Conservation (phyloP, 2,329 filamentous ascomycete genomes). For the Mycosphaerella arachidis region DNA sequence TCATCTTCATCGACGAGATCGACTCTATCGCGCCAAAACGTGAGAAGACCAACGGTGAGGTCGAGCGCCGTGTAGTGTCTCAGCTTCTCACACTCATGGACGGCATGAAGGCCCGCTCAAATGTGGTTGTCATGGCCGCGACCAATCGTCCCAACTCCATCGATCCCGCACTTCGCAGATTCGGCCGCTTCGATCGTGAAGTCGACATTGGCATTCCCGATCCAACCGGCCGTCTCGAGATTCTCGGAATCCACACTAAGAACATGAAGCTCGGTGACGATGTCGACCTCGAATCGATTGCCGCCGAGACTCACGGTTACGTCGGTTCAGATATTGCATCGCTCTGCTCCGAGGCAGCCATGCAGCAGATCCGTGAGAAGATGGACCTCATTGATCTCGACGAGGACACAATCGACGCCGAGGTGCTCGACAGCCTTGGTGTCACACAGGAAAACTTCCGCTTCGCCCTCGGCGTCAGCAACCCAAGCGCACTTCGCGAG, state of each 20-base stretch:
- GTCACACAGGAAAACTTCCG: conserved; percentile 99
- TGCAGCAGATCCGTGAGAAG: conserved; percentile 99
- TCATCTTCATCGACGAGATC: conserved; percentile 99
- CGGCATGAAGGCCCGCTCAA: conserved; percentile 98
- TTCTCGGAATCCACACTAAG: conserved; percentile 99
- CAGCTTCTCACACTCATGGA: conserved; percentile 98
- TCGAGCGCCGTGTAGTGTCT: conserved; percentile 96
- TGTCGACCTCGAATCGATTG: conserved; percentile 94
- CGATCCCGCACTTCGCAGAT: conserved; percentile 93
- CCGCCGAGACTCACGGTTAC: conserved; percentile 96
- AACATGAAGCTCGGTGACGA: conserved; percentile 99
- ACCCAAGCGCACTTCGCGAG: conserved; percentile 96
- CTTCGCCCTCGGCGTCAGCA: conserved; percentile 94
- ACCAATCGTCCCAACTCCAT: conserved; percentile 99
- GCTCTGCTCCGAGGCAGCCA: conserved; percentile 96
- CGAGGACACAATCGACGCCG: conserved; percentile 97
- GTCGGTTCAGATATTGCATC: conserved; percentile 98
- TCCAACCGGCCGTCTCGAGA: conserved; percentile 96
- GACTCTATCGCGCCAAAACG: conserved; percentile 98
- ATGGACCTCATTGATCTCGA: conserved; percentile 99
- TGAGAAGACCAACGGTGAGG: conserved; percentile 99
- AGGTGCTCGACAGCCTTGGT: conserved; percentile 95
- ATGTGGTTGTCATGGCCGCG: conserved; percentile 98
- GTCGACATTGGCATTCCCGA: conserved; percentile 98
- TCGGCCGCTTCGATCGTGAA: conserved; percentile 97